Evolutionary conservation across 441 rosid species (phyloP), one percentile per base, ranked within the genome.

Genomic region (Brassica hybrid): DNA sequence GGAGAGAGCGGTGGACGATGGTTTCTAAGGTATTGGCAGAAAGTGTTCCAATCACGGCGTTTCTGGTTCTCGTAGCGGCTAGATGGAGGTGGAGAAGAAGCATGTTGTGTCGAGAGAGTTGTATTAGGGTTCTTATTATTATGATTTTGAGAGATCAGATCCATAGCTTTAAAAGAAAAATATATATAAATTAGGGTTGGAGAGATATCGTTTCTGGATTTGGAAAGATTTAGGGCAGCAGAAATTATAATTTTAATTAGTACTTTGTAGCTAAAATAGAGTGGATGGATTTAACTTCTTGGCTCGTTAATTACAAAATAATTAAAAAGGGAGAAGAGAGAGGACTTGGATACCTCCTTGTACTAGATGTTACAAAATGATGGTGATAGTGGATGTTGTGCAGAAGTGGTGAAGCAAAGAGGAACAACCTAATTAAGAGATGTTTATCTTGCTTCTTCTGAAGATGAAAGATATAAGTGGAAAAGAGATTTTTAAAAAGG

Each of bases 31-130:
- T 82, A 82, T 70, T 82, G 84, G 16, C 84, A 76, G 65, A 82
- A 82, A 7, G 84, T 82, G 75, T 82, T 82, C 84, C 84, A 82
- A 64, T 82, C 84, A 57, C 84, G 84, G 69, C 84, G 82, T 71
- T 82, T 82, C 65, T 82, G 84, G 14, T 82, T 82, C 82, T 82
- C 84, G 65, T 82, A 82, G 9, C 84, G 84, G 84, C 84, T 82
- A 36, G 69, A 63, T 3, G 81, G 56, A 56, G 80, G 38, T 79
- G 80, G 80, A 21, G 77, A 72, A 9, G 76, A 27, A 7, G 73
- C 58, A 41, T 30, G 59, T 58, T 76, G 23, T 77, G 79, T 32
- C 2, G 76, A 62, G 77, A 43, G 75, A 1, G 11, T 61, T 32
- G 79, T 13, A 56, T 41, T 67, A 75, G 76, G 85, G 80, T n/a